Evolutionary conservation across 2,329 filamentous ascomycete species (phyloP).

Genomic region (Hypocreales sp.): DNA sequence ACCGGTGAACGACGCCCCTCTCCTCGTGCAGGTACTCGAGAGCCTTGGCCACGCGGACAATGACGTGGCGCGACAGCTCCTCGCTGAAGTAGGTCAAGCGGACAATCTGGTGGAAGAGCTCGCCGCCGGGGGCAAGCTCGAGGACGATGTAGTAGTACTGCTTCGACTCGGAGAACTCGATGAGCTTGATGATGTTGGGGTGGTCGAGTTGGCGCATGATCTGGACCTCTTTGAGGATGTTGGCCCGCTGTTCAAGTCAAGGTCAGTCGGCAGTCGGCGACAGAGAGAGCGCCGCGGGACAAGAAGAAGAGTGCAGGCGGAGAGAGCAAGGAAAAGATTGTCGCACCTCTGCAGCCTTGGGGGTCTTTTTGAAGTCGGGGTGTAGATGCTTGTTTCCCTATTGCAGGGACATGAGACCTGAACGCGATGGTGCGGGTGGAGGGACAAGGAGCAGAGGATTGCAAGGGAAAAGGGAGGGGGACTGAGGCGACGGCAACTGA

Average conservation of each 20-base stretch:
- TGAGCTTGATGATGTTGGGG: conserved; percentile 84
- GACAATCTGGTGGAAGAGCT: conserved; percentile 97
- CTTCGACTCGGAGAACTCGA: conserved; percentile 83
- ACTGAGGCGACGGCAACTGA: conserved; percentile 38
- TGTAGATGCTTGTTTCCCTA: conserved; percentile 89
- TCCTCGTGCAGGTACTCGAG: conserved; percentile 90
- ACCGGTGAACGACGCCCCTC: conserved; percentile 94
- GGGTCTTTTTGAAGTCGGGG: conserved; percentile 89
- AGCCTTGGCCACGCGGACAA: conserved; percentile 85
- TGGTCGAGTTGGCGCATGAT: conserved; percentile 97
- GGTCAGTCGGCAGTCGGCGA: conserved; percentile 15
- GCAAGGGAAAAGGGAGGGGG: conserved; percentile 5
- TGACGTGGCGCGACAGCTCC: conserved; percentile 85
- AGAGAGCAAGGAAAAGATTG: conserved; percentile 25
- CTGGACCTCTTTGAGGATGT: conserved; percentile 95
- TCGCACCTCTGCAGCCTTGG: conserved; percentile 95
- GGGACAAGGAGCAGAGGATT: conserved; percentile 1
- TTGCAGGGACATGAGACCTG: conserved; percentile 20
- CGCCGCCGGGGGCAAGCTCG: conserved; percentile 86
- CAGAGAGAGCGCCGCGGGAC: too few relatives aligned
- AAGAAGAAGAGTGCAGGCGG: too few relatives aligned
- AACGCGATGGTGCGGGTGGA: conserved; percentile 21
- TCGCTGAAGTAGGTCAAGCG: conserved; percentile 98
- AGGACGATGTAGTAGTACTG: conserved; percentile 98
- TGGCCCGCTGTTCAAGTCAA: conserved; percentile 79